Base-by-base conservation (phyloP, 495 filamentous ascomycete genomes). In the Melanomma pulvis-pyrius region DNA sequence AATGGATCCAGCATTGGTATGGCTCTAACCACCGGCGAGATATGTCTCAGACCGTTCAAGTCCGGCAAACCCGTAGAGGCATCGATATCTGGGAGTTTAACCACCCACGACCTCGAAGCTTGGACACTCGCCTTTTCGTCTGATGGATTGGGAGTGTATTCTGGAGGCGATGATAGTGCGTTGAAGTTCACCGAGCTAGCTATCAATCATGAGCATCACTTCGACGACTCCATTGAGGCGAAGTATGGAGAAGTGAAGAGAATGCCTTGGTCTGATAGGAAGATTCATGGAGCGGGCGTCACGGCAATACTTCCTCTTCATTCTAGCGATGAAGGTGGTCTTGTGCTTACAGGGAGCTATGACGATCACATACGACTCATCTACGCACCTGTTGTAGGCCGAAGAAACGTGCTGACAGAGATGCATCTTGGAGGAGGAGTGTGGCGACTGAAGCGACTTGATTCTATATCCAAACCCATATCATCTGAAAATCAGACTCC, bases 281-380 rank as follows among this genome's bases (percentile, higher is more conserved):
- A 76, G 59, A 80, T 82, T 29, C 93, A 97, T 70, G 82, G 81
- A 17, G 92, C 92, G 13, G 94, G 94, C 3, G 92, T 98, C 1
- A 97, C 93, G 0, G 86, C 92, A 1, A 93, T 98, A 60, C 74
- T 97, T 30, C 89, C 91, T 0, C 70, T 92, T 11, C 1, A 6
- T 9, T 6, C n/a, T 24, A 39, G 34, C 29, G 41, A 25, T 15
- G 53, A 83, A 9, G 52, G 75, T 3, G 81, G 82, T 21, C 67
- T 92, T 7, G 66, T 97, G 8, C 71, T 96, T 30, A 98, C 92
- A 2, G 94, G 94, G 12, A 93, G 91, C 72, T 98, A 98, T 74
- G 94, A 98, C 67, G 96, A 98, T 67, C 78, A 81, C 73, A 78
- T 97, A 39, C 83, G 94, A 34, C 79, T 96, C 24, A 77, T 88